Evolutionary conservation across 2,329 filamentous ascomycete species (phyloP).

Genomic region (Didymella pomorum): DNA sequence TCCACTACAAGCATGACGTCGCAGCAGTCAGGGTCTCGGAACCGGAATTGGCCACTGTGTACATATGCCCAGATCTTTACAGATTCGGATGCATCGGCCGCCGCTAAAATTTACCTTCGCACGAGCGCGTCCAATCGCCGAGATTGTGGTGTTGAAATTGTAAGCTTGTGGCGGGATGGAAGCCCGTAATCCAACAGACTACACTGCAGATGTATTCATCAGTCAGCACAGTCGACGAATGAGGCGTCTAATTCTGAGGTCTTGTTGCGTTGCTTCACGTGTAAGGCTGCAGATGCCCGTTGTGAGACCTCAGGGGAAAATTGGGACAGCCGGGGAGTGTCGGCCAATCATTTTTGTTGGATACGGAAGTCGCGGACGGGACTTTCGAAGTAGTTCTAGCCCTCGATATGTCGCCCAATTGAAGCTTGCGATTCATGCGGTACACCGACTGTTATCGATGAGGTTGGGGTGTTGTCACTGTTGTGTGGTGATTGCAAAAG

Average conservation of each 20-base stretch:
- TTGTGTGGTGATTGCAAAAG: conserved; percentile 4
- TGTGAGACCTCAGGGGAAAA: conserved; percentile 3
- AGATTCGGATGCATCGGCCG: conserved; percentile 21
- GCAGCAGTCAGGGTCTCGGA: conserved; percentile 24
- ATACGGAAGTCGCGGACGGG: not conserved
- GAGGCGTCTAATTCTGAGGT: too few species aligned
- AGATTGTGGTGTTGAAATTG: not conserved
- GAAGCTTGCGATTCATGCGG: not conserved
- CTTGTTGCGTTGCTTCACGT: not conserved
- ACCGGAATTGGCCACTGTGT: conserved; percentile 24
- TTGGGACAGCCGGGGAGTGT: conserved; percentile 11
- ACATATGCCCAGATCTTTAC: conserved; percentile 20
- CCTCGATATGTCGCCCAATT: not conserved
- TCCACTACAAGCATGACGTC: conserved; percentile 31
- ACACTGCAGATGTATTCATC: conserved; percentile 1
- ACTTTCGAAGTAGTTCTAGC: conserved; percentile 17
- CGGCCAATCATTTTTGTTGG: conserved; percentile 13
- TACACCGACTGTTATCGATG: conserved; percentile 4
- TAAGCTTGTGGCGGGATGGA: not conserved
- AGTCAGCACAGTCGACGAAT: not conserved
- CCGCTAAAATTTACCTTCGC: conserved; percentile 23
- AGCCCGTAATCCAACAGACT: not conserved
- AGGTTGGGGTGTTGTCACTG: conserved; percentile 1
- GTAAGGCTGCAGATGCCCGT: conserved; percentile 9
- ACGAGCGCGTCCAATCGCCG: conserved; percentile 12